Conservation (phyloP, 169 alveolate species). For the Eimeria praecox region DNA sequence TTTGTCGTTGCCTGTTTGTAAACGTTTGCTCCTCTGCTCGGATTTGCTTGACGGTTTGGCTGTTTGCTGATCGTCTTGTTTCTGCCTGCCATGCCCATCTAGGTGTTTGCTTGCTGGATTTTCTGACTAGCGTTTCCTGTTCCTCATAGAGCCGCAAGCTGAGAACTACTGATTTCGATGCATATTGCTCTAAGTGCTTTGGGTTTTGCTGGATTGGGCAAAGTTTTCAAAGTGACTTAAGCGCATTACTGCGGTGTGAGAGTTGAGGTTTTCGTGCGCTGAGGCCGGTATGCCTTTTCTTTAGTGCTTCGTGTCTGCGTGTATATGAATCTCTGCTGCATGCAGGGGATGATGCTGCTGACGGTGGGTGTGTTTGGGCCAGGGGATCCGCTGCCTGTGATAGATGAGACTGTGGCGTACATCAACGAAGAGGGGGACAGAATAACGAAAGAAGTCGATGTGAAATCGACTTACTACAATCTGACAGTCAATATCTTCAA, state of each 20-base stretch:
- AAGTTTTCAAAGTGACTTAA: too few species aligned
- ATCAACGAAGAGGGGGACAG: conserved; percentile 70
- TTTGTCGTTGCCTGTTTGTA: neutral
- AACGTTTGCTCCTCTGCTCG: neutral
- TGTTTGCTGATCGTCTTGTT: neutral
- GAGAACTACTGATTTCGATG: too few species aligned
- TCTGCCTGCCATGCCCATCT: too few species aligned
- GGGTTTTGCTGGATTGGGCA: too few species aligned
- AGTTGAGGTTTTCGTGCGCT: too few species aligned
- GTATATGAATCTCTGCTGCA: neutral
- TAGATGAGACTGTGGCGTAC: conserved; percentile 82
- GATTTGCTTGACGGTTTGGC: neutral
- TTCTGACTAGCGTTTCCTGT: too few species aligned
- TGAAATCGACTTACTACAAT: conserved; percentile 80
- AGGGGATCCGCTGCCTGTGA: conserved; percentile 86
- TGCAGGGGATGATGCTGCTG: conserved; percentile 83
- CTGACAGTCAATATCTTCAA: conserved; percentile 83
- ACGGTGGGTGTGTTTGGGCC: conserved; percentile 88
- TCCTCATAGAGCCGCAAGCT: too few species aligned
- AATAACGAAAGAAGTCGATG: conserved; percentile 38
- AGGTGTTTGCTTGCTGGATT: too few species aligned
- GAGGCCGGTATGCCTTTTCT: too few species aligned
- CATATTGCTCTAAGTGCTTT: too few species aligned
- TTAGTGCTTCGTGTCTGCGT: too few species aligned
- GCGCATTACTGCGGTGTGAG: too few species aligned